phyloP scores from a whole-genome alignment of 805 yeast genomes.

The Cyberlindnera euphorbiiphila region DNA sequence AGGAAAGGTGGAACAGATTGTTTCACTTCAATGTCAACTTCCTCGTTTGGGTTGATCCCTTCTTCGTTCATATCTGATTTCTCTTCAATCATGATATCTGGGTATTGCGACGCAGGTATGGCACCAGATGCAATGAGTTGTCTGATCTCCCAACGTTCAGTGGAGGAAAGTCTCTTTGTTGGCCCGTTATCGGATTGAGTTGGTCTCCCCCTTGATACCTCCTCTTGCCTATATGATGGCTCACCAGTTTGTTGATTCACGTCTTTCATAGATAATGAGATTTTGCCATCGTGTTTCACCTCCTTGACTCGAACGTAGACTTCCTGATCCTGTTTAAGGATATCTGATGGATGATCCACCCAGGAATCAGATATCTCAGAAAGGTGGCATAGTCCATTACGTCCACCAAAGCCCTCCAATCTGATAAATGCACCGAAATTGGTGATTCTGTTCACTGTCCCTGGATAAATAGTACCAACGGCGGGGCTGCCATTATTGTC shows the following conservation, averaged over 20 bases:
- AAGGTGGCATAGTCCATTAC: slow-evolving; percentile 71
- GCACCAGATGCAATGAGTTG: slow-evolving; percentile 82
- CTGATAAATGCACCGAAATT: slow-evolving; percentile 78
- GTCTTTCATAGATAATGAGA: slow-evolving; percentile 64
- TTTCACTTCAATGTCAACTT: slow-evolving; percentile 69
- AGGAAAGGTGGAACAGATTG: slow-evolving; percentile 70
- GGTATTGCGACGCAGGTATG: slow-evolving; percentile 61
- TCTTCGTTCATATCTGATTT: slow-evolving; percentile 27
- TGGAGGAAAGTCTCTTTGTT: slow-evolving; percentile 56
- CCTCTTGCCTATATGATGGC: slow-evolving; percentile 22
- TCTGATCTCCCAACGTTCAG: slow-evolving; percentile 87
- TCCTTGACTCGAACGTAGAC: slow-evolving; percentile 61
- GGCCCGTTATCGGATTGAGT: not conserved
- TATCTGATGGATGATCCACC: slow-evolving; percentile 55
- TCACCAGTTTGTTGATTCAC: slow-evolving; percentile 70
- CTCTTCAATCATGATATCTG: slow-evolving; percentile 48
- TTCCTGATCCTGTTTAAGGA: slow-evolving; percentile 50
- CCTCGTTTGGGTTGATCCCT: slow-evolving; percentile 30
- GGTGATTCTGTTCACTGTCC: slow-evolving; percentile 55
- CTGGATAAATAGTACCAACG: slow-evolving; percentile 51
- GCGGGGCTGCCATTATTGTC: slow-evolving; percentile 29
- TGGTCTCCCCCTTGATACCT: slow-evolving; percentile 4
- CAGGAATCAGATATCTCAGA: slow-evolving; percentile 59
- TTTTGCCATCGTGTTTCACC: slow-evolving; percentile 39
- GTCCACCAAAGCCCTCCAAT: slow-evolving; percentile 36